Base-by-base conservation (phyloP, 129 eudicot genomes). In the sunflower (Helianthus annuus) region DNA sequence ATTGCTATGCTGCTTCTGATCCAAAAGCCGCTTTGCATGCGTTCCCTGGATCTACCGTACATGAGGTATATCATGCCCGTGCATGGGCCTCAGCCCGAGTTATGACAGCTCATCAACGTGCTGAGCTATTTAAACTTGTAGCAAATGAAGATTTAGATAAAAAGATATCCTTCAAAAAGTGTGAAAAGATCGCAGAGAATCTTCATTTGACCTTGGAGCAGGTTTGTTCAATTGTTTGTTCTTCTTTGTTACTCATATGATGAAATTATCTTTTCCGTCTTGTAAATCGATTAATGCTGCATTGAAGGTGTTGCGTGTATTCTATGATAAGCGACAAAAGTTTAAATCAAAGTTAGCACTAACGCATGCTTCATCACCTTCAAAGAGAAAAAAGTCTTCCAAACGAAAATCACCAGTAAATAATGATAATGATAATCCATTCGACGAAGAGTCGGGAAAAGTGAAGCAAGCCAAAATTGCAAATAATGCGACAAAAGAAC, bases 41-140 rank as follows among this genome's bases (percentile, higher is more conserved):
- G 34, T 93, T 93, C 75, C 98, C 98, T 53, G 98, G 98, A 73
- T 89, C 92, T 60, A 83, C 83, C 51, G 97, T 93, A 64, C 83
- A 66, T 81, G 92, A 90, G 98, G 82, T 90, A 62, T 90, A 76
- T 66, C 71, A 45, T 80, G 57, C 77, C 11, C 81, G 89, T 71
- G 84, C 98, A 54, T 94, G 98, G 98, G 82, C 92, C 61, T 72
- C 97, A 19, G 72, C 55, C 19, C 79, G 93, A 22, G 91, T 94
- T 56, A 90, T 94, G 96, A 83, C 97, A 73, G 96, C 93, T 69
- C 87, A 69, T 55, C 96, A 94, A 77, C 89, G 97, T 38, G 85
- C 82, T 66, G 87, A 90, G 85, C 97, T 94, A 60, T 76, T 73
- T 32, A 84, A 90, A 78, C 83, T 80, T 66, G 68, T 94, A 22